Conservation (phyloP, 371 early-diverging fungal genomes). For the Capillidium heterosporum region DNA sequence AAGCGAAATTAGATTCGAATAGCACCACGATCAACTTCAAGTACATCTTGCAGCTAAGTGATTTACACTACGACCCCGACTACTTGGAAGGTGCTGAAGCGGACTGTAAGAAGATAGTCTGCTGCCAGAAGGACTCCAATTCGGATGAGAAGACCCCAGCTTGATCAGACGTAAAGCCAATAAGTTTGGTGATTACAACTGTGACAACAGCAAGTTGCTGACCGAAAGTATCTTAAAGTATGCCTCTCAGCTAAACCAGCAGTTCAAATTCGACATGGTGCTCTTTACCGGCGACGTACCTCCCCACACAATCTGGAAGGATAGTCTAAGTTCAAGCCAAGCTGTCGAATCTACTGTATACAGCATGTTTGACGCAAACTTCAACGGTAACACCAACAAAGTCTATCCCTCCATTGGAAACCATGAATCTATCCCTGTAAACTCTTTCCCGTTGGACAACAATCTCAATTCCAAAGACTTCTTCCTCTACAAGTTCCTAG, state of each 20-base stretch:
- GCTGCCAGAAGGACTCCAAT: constrained; percentile 3
- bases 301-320: not conserved
- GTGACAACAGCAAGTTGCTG: not conserved
- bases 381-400: not conserved
- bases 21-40: not conserved
- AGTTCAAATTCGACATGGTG: not conserved
- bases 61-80: constrained; percentile 4
- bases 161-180: not conserved
- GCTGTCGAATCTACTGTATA: not conserved
- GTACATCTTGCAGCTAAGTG: constrained; percentile 2
- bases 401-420: constrained; percentile 8
- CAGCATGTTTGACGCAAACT: not conserved
- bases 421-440: constrained; percentile 10
- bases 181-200: constrained; percentile 1
- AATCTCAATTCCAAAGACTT: not conserved
- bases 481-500: constrained; percentile 4
- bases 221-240: not conserved
- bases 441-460: constrained; percentile 8
- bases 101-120: not conserved
- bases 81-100: constrained; percentile 5
- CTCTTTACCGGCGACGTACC: constrained; percentile 5
- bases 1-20: no score
- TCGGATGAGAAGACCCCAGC: not conserved
- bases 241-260: not conserved
- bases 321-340: not conserved